Percentiles rank a stretch among this genome's conserved stretches.
Conservation (phyloP, 2,329 filamentous ascomycete species). For the Penicillium sp. region DNA sequence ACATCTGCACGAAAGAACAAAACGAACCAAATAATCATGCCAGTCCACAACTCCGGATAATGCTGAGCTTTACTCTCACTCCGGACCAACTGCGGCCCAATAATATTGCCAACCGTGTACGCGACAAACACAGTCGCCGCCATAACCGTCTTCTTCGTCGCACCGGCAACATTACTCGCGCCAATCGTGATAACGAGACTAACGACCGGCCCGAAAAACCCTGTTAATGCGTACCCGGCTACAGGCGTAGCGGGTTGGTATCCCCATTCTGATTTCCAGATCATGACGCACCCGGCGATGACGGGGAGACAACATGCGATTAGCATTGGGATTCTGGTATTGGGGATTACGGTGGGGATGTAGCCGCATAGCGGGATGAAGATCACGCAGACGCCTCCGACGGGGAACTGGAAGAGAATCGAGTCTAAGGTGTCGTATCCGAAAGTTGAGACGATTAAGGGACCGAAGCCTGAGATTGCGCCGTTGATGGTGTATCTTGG, state of each 20-base stretch:
- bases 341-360: constrained; percentile 54
- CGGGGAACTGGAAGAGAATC: constrained; percentile 69
- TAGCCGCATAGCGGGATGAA: constrained; percentile 62
- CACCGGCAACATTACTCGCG: constrained; percentile 65
- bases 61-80: constrained; percentile 60
- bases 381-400: constrained; percentile 62
- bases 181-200: constrained; percentile 54
- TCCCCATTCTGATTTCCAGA: constrained; percentile 63
- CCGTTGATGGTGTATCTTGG: constrained; percentile 62
- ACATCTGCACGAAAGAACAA: background rate
- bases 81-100: constrained; percentile 65
- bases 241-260: constrained; percentile 62
- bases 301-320: constrained; percentile 64
- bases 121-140: constrained; percentile 68
- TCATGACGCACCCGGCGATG: constrained; percentile 66
- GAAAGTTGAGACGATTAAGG: constrained; percentile 66
- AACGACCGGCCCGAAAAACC: constrained; percentile 66
- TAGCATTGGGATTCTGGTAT: constrained; percentile 61
- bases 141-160: constrained; percentile 74
- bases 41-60: constrained; percentile 66
- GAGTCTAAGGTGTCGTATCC: constrained; percentile 59
- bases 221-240: constrained; percentile 64
- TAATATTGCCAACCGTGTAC: constrained; percentile 70
- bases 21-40: constrained; percentile 57
- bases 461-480: constrained; percentile 64